Evolutionary conservation across 768 basidiomycete genomes (phyloP).

Genomic region (Melanogaster broomeanus): DNA sequence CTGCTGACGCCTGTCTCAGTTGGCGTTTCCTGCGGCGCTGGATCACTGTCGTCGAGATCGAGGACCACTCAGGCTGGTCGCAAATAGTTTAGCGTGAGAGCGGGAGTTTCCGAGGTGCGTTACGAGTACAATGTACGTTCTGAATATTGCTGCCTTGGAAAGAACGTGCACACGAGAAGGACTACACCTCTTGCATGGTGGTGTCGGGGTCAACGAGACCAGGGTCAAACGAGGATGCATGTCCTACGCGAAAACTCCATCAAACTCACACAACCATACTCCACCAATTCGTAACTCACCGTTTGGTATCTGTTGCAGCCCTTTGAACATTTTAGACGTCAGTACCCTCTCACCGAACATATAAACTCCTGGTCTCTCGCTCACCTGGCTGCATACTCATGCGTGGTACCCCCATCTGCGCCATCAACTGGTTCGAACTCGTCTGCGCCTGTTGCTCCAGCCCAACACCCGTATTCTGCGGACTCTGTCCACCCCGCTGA

Average conservation of each 20-base stretch:
- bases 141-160: not conserved
- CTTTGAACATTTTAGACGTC: not conserved
- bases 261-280: not conserved
- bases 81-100: not conserved
- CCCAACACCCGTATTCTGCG: not conserved
- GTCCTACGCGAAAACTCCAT: slow-evolving; percentile 7
- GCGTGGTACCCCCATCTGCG: slow-evolving; percentile 13
- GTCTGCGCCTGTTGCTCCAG: slow-evolving; percentile 22
- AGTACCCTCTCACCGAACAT: not conserved
- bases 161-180: not conserved
- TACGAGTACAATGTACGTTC: not conserved
- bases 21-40: not conserved
- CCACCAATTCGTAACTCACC: slow-evolving; percentile 8
- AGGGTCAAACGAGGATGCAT: slow-evolving; percentile 1
- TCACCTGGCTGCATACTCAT: slow-evolving; percentile 19
- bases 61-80: not conserved
- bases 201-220: slow-evolving; percentile 4
- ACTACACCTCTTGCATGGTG: slow-evolving; percentile 1
- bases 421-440: slow-evolving; percentile 17
- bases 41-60: not conserved
- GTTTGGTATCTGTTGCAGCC: slow-evolving; percentile 3
- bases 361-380: not conserved
- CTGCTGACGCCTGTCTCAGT: not conserved
- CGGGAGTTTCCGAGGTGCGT: not conserved
- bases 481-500: slow-evolving; percentile 1